Base-by-base conservation (phyloP, 139 green algal species). In the Chlorella sp. region DNA sequence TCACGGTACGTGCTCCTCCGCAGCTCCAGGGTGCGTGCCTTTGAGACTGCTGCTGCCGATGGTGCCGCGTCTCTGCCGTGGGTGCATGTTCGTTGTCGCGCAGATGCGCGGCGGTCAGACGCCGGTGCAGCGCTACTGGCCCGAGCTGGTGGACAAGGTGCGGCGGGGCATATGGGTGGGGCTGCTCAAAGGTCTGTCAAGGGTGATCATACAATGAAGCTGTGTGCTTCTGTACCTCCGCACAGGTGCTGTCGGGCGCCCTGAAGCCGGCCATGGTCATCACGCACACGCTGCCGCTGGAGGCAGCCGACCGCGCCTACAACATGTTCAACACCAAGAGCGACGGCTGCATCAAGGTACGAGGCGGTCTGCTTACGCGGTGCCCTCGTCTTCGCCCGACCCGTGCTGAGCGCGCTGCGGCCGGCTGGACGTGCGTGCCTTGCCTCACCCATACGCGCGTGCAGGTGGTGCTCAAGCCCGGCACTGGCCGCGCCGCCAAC, bases 201-300 rank as follows among this genome's bases (percentile, higher is more conserved):
- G n/a, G n/a, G n/a, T n/a, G n/a, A n/a, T n/a, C n/a, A n/a, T n/a
- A n/a, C n/a, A n/a, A n/a, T 27, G 23, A 4, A 22, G 14, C 17
- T 64, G 55, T 10, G 55, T 30, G 14, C 6, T 31, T 64, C 17
- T 64, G 55, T 10, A 29, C 27, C 14, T 64, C 14, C 23, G 55
- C 55, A 36, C 62, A 68, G 35, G 74, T 82, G 31, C 61, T 77
- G 65, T 5, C 6, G 49, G 66, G 73, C 31, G 75, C 79, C 67
- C 78, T 93, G 50, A 68, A 92, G 65, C 88, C 88, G 22, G 70
- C 64, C 1, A 70, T 88, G 14, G 86, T 94, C 50, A 85, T 94
- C 62, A 93, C 89, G 0, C 89, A 94, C 73, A 36, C 74, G 62
- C 49, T 91, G 55, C 85, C 90, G 0, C 73, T 95, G 32, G 70